A percentile compares a stretch with the other conserved stretches of the same genome.
Conservation (phyloP, 257 asterid species). For the Solanum chmielewskii region DNA sequence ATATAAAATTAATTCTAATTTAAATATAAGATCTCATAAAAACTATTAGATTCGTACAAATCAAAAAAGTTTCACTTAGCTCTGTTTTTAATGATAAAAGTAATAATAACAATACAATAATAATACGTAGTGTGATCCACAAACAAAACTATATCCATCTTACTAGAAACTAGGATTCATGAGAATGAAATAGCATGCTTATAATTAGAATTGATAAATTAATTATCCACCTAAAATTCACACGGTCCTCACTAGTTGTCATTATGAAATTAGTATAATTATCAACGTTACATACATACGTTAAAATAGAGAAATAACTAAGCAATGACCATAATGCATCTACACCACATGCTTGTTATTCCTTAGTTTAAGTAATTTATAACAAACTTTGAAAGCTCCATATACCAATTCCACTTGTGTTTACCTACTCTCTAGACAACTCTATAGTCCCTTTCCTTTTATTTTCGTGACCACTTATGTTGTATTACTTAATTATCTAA, state of each 20-base stretch:
- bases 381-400: neutral
- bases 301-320: neutral
- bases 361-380: neutral
- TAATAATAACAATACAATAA: neutral
- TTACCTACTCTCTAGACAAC: neutral
- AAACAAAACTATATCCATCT: neutral
- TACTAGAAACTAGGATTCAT: neutral
- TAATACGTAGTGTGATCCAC: neutral
- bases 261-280: neutral
- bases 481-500: neutral
- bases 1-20: no score
- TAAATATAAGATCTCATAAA: no score
- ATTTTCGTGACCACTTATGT: neutral
- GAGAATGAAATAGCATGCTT: neutral
- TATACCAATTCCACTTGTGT: neutral
- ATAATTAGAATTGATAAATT: neutral
- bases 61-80: no score
- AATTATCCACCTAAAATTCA: neutral
- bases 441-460: neutral
- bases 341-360: neutral
- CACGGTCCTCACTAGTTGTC: neutral
- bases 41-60: no score
- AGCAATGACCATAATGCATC: neutral
- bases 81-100: neutral
- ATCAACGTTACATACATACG: neutral